These are phyloP conservation scores for Chaetomium fimeti DNA, from an alignment of 495 filamentous ascomycete genomes.

Conservation along the genomic window DNA sequence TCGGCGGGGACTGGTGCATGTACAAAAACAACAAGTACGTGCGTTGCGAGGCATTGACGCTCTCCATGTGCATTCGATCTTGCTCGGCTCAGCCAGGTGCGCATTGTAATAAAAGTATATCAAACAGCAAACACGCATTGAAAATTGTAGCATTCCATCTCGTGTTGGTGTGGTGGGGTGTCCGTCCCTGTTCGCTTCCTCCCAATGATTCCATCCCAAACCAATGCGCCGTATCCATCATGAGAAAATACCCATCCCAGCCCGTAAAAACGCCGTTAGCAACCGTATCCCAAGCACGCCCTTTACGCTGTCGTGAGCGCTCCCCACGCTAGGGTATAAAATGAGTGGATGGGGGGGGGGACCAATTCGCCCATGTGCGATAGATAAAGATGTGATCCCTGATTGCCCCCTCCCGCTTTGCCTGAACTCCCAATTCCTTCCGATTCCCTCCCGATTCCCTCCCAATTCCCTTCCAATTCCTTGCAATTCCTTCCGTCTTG, in stretches of 20 bases:
- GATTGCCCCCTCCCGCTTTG: not conserved
- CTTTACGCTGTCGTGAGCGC: not conserved
- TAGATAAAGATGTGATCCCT: not conserved
- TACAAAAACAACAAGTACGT: slow-evolving; percentile 1
- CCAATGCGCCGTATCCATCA: slow-evolving; percentile 1
- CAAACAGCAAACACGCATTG: not conserved
- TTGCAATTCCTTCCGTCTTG: not conserved
- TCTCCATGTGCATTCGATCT: not conserved
- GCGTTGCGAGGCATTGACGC: slow-evolving; percentile 7
- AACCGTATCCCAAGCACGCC: not conserved
- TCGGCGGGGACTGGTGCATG: slow-evolving; percentile 20
- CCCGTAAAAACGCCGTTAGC: not conserved
- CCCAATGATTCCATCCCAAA: slow-evolving; percentile 20
- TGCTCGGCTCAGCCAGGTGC: not conserved
- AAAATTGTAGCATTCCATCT: not conserved
- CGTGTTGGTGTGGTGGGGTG: not conserved
- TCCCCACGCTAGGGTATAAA: not conserved
- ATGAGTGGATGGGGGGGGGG: not conserved
- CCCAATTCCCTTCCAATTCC: too few relatives aligned
- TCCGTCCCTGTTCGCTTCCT: slow-evolving; percentile 17
- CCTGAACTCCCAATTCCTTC: not conserved
- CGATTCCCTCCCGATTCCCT: too few relatives aligned
- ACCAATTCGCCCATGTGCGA: not conserved
- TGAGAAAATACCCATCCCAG: not conserved
- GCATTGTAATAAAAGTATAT: slow-evolving; percentile 8